phyloP scores from a whole-genome alignment of 345 rosid species.

The Eucalyptus sp. region DNA sequence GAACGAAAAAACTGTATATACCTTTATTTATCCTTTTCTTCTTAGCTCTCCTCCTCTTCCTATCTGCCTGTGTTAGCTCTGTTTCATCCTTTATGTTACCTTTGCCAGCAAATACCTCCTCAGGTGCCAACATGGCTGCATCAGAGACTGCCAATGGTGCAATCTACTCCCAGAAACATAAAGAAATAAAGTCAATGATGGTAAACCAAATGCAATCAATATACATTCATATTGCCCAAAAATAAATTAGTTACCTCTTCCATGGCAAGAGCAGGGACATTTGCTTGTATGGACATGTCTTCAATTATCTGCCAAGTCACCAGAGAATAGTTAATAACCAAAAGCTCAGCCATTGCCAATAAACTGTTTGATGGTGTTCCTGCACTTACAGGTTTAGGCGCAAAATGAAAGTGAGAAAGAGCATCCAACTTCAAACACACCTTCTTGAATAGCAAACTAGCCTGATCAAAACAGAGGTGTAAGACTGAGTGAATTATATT shows the following conservation, averaged over 20 bases:
- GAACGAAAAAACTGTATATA: slow-evolving; percentile 1
- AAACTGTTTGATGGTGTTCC: background rate
- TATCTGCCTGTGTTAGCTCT: slow-evolving; percentile 72
- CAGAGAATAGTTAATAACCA: background rate
- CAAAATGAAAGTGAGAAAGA: slow-evolving; percentile 92
- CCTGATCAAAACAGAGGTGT: slow-evolving; percentile 25
- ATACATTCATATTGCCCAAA: background rate
- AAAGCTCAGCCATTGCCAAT: background rate
- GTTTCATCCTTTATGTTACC: slow-evolving; percentile 79
- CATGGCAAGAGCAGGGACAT: slow-evolving; percentile 96
- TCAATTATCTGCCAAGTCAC: slow-evolving; percentile 56
- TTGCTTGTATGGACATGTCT: slow-evolving; percentile 78
- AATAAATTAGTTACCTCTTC: slow-evolving; percentile 57
- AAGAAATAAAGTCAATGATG: background rate
- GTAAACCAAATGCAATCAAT: background rate
- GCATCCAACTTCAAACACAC: slow-evolving; percentile 93
- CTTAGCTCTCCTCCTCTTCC: slow-evolving; percentile 95
- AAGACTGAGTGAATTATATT: background rate
- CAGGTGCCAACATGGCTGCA: slow-evolving; percentile 98
- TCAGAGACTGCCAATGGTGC: slow-evolving; percentile 92
- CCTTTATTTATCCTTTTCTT: slow-evolving; percentile 89
- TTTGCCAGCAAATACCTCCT: slow-evolving; percentile 80
- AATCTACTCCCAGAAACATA: slow-evolving; percentile 32
- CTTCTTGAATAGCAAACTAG: slow-evolving; percentile 64
- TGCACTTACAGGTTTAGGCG: slow-evolving; percentile 90